Evolutionary conservation across 257 asterid genomes (phyloP), one percentile per base, ranked within the genome.

Genomic region (Solanum lycopersicoides): DNA sequence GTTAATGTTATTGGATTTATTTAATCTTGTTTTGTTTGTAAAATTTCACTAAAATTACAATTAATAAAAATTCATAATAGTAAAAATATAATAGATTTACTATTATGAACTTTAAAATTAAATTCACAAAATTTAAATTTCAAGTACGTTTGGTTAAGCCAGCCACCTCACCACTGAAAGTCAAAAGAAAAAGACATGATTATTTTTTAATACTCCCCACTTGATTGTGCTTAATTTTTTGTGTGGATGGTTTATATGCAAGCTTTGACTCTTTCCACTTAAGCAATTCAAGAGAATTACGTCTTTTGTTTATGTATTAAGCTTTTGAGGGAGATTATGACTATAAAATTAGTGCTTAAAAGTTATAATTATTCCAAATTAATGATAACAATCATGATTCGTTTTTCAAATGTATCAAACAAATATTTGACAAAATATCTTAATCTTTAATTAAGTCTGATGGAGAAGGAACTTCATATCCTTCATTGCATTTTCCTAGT

Each of bases 241-340:
- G 35, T 85, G 75, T 93, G 91, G 89, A 92, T 89, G 93, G 94
- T 59, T 92, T 86, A 73, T 66, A 87, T 90, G 91, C 89, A 88
- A 87, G 86, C 89, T 89, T 87, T 82, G 82, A 66, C 83, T 88
- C 69, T 88, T 88, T 89, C 89, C 86, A 87, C 89, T 87, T 89
- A 79, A 89, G 89, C 88, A 86, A 85, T 87, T 87, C 89, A 88
- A 89, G 91, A 88, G 89, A 88, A 86, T 44, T 88, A 86, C 91
- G 87, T 85, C 90, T 92, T 87, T 86, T 86, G 87, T 39, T 85
- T 86, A 41, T 87, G 65, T 30, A 82, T 35, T 83, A 23, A 53
- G 12, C 86, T 86, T 89, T 89, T 88, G 53, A 88, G 66, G 65
- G 87, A 88, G 86, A 83, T 68, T 25, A 41, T 76, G 4, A 83